Percentiles rank a stretch among this genome's conserved stretches.
Conservation (phyloP, 169 alveolate species). For the Plasmodium reichenowi region DNA sequence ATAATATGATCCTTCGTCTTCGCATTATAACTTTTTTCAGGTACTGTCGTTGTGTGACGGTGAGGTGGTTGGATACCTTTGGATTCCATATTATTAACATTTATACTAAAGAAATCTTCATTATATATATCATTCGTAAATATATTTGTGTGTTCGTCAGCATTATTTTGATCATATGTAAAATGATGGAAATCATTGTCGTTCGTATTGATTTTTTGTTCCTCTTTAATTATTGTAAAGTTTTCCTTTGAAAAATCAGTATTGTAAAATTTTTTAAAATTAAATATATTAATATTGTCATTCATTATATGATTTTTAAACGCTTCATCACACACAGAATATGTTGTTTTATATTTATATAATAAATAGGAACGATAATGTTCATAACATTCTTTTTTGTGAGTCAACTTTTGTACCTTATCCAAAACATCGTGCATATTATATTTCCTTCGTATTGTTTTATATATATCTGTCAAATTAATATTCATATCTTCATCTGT, state of each 20-base stretch:
- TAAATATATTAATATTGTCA: constrained; percentile 33
- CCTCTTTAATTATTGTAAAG: constrained; percentile 6
- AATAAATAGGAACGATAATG: constrained; percentile 58
- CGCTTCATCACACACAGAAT: constrained; percentile 30
- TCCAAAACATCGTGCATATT: constrained; percentile 53
- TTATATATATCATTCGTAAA: constrained; percentile 20
- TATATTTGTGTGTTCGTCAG: neutral
- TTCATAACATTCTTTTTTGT: constrained; percentile 54
- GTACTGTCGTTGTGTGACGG: too few relatives aligned
- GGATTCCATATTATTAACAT: constrained; percentile 5
- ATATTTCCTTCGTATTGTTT: constrained; percentile 65
- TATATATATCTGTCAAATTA: constrained; percentile 41
- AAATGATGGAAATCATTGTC: neutral
- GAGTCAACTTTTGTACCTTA: constrained; percentile 48
- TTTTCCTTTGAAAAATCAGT: constrained; percentile 40
- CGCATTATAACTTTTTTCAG: too few relatives aligned
- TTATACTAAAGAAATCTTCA: constrained; percentile 23
- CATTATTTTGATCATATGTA: neutral
- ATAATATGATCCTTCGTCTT: too few relatives aligned
- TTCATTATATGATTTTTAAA: constrained; percentile 62
- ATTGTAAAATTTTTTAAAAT: constrained; percentile 54
- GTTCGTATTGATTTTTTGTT: neutral
- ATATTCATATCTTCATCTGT: constrained; percentile 8
- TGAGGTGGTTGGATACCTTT: too few relatives aligned
- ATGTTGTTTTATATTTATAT: constrained; percentile 51